Percentiles rank a stretch among this genome's conserved stretches.
These are phyloP conservation scores for Lagenidium sp. DNA, from an alignment of 352 stramenopile species.

Conservation along the genomic window DNA sequence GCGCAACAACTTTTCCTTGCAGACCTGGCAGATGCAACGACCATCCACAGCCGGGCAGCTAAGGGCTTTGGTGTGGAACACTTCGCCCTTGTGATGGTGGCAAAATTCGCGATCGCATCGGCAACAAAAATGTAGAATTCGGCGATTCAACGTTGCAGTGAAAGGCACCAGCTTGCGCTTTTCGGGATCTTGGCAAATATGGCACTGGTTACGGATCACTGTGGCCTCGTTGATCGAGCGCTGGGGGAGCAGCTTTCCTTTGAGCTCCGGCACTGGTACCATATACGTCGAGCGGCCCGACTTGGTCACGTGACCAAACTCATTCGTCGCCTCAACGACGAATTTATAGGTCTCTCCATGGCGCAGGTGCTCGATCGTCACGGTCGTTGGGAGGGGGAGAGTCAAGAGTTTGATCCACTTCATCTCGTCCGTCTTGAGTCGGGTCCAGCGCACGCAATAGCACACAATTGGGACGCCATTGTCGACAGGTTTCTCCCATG, in stretches of 20 bases:
- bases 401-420: slow-evolving; percentile 72
- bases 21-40: slow-evolving; percentile 61
- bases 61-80: slow-evolving; percentile 69
- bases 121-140: slow-evolving; percentile 77
- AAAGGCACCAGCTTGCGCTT: slow-evolving; percentile 65
- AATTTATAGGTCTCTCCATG: slow-evolving; percentile 84
- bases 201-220: slow-evolving; percentile 56
- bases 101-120: slow-evolving; percentile 77
- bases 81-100: slow-evolving; percentile 74
- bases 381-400: slow-evolving; percentile 52
- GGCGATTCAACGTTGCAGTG: slow-evolving; percentile 47
- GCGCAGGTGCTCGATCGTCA: slow-evolving; percentile 45
- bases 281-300: slow-evolving; percentile 83
- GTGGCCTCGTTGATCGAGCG: slow-evolving; percentile 24
- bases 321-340: slow-evolving; percentile 73
- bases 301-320: slow-evolving; percentile 61
- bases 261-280: slow-evolving; percentile 69
- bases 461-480: slow-evolving; percentile 78
- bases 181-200: slow-evolving; percentile 55
- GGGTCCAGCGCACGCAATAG: slow-evolving; percentile 77
- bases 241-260: slow-evolving; percentile 40
- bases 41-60: slow-evolving; percentile 74
- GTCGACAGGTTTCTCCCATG: slow-evolving; percentile 69
- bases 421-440: slow-evolving; percentile 61
- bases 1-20: slow-evolving; percentile 30